Percentiles rank a stretch among this genome's conserved stretches.
phyloP scores from a whole-genome alignment of 352 stramenopile species.

The Phytophthora sojae region DNA sequence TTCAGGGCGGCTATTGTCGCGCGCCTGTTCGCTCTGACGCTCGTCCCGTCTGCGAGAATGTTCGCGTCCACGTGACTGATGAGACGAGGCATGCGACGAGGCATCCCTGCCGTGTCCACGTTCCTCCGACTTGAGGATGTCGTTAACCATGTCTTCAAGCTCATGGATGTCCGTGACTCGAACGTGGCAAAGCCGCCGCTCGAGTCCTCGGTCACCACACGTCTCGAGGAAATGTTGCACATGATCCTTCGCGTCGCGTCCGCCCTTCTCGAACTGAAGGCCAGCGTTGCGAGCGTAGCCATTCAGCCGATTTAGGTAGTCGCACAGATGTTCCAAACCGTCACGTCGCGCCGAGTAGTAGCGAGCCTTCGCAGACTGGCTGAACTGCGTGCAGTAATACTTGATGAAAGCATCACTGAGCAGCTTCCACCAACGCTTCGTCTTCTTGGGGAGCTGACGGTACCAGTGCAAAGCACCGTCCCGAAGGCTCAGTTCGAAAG shows the following conservation, averaged over 20 bases:
- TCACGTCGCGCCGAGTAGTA: neutral
- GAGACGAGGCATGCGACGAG: neutral
- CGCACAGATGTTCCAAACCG: neutral
- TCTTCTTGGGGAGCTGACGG: neutral
- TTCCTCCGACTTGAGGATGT: neutral
- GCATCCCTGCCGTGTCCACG: neutral
- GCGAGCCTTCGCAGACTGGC: neutral
- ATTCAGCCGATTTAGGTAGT: constrained; percentile 8
- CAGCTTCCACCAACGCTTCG: neutral
- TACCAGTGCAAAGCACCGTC: neutral
- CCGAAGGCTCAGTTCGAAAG: constrained; percentile 8
- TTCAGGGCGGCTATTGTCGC: too few relatives aligned
- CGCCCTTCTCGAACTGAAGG: neutral
- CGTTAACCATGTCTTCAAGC: neutral
- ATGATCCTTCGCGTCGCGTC: neutral
- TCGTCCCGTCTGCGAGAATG: neutral
- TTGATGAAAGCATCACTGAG: neutral
- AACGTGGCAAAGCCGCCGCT: neutral
- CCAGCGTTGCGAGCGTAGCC: neutral
- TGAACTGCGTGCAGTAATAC: constrained; percentile 12
- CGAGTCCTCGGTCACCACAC: neutral
- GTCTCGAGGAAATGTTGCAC: neutral
- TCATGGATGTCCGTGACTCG: neutral
- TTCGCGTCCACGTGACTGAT: neutral
- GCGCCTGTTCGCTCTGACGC: neutral